Base-by-base conservation (phyloP, 345 rosid genomes). In the Linum tenue region DNA sequence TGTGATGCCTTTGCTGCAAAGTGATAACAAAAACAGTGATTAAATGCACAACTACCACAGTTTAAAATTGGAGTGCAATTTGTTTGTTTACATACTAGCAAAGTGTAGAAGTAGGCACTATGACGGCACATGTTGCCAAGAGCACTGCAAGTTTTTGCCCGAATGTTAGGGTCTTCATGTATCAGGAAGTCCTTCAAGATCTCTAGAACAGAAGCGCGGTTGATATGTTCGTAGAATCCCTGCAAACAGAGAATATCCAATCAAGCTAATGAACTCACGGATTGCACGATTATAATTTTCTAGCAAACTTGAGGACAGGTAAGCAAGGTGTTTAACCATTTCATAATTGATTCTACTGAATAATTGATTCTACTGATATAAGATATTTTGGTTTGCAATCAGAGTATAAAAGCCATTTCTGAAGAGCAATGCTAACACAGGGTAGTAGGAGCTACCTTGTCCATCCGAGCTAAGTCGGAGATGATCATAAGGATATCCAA, bases 61-160 rank as follows among this genome's bases (percentile, higher is more conserved):
- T n/a, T n/a, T n/a, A n/a, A n/a, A n/a, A n/a, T n/a, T n/a, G n/a
- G n/a, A n/a, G n/a, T n/a, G n/a, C n/a, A n/a, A n/a, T n/a, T n/a
- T n/a, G n/a, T n/a, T n/a, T n/a, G n/a, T n/a, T n/a, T n/a, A n/a
- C n/a, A n/a, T n/a, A n/a, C n/a, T n/a, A n/a, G n/a, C n/a, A n/a
- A n/a, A n/a, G n/a, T n/a, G n/a, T n/a, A n/a, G n/a, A n/a, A n/a
- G n/a, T n/a, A n/a, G n/a, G n/a, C n/a, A n/a, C n/a, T n/a, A n/a
- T n/a, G n/a, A n/a, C n/a, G n/a, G n/a, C n/a, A n/a, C n/a, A n/a
- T n/a, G n/a, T n/a, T n/a, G n/a, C n/a, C n/a, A n/a, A n/a, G 76
- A 72, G 95, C 96, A 80, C 97, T 88, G 81, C 97, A 94, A 60
- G 97, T 79, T 83, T 94, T 94, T 60, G 97, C 90, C 11, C 99